phyloP scores from a whole-genome alignment of 768 basidiomycete genomes.

The Naganishia onofrii region DNA sequence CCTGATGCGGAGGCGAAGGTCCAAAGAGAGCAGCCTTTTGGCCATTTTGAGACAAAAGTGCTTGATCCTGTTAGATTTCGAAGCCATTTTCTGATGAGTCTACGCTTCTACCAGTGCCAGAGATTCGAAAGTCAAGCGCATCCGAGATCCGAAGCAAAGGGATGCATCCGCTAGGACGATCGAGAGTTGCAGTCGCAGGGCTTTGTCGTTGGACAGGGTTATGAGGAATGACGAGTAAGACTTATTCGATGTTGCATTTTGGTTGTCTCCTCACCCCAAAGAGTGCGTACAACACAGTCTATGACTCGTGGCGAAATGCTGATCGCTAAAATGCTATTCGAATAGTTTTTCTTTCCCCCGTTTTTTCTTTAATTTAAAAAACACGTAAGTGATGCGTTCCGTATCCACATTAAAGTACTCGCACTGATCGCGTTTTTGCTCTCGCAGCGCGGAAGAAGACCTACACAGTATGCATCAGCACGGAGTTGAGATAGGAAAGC shows the following conservation, averaged over 20 bases:
- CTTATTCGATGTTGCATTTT: not conserved
- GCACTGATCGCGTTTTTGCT: not conserved
- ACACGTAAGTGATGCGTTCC: constrained; percentile 11
- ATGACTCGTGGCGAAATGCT: too few relatives aligned
- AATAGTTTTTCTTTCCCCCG: constrained; percentile 26
- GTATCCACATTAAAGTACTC: not conserved
- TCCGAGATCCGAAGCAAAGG: not conserved
- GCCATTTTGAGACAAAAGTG: too few relatives aligned
- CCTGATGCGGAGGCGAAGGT: too few relatives aligned
- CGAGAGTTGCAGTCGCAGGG: not conserved
- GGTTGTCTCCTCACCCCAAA: constrained; percentile 20
- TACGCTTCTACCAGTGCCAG: not conserved
- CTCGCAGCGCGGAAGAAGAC: constrained; percentile 35
- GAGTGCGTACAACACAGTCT: not conserved
- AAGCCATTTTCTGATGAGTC: not conserved
- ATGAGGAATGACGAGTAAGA: not conserved
- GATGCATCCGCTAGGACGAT: not conserved
- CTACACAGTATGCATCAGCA: constrained; percentile 21
- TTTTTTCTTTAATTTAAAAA: constrained; percentile 25
- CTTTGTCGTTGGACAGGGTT: not conserved
- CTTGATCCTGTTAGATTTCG: not conserved
- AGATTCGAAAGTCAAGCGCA: not conserved
- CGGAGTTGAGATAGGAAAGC: not conserved
- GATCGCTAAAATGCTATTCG: not conserved
- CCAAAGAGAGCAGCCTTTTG: too few relatives aligned